Conservation (phyloP, 1,139 yeast species). For the Pichia sp. region DNA sequence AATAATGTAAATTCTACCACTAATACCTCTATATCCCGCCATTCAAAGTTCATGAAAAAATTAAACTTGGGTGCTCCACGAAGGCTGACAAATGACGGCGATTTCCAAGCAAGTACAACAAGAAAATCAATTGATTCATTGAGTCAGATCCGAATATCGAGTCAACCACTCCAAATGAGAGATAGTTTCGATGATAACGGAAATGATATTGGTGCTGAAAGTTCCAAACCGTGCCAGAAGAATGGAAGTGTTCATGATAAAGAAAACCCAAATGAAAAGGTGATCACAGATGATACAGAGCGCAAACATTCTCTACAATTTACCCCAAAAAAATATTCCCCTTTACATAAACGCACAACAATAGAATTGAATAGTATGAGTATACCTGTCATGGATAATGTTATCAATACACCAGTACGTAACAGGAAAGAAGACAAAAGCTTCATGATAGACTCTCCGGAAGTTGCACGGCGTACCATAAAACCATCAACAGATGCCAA, state of each 20-base stretch:
- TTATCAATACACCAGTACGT: constrained; percentile 3
- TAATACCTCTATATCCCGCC: constrained; percentile 10
- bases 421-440: not conserved
- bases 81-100: constrained; percentile 20
- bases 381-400: not conserved
- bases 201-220: not conserved
- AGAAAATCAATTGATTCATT: not conserved
- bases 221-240: not conserved
- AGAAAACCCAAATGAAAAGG: not conserved
- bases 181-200: not conserved
- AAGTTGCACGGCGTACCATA: constrained; percentile 8
- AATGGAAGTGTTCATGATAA: not conserved
- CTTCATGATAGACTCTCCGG: constrained; percentile 9
- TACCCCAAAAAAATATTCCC: constrained; percentile 11
- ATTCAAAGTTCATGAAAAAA: constrained; percentile 22
- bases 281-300: not conserved
- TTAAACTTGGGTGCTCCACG: constrained; percentile 31
- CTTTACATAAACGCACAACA: constrained; percentile 7
- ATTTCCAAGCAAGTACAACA: constrained; percentile 1
- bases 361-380: not conserved
- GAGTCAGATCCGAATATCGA: not conserved
- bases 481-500: not conserved
- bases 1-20: constrained; percentile 1
- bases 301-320: constrained; percentile 9
- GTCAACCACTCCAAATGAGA: not conserved